Conservation (phyloP, 768 basidiomycete genomes). For the Serendipita sp. region DNA sequence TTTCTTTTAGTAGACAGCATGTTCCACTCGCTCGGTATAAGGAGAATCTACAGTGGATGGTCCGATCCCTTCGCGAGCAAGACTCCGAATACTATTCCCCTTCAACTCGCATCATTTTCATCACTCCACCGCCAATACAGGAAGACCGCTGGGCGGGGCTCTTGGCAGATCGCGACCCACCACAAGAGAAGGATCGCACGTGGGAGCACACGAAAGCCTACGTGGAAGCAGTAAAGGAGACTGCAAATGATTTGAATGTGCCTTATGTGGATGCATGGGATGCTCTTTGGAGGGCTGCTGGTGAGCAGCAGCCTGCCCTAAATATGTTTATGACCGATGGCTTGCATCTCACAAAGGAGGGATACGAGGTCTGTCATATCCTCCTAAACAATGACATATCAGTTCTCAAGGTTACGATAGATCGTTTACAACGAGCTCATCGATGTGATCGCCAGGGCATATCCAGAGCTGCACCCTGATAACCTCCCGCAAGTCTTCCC, state of each 20-base stretch:
- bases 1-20: conserved; percentile 50
- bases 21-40: conserved; percentile 53
- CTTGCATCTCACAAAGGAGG: conserved; percentile 58
- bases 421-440: conserved; percentile 49
- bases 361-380: conserved; percentile 43
- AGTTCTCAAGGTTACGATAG: conserved; percentile 22
- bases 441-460: conserved; percentile 35
- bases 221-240: conserved; percentile 49
- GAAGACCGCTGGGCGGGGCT: conserved; percentile 38
- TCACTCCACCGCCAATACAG: conserved; percentile 76
- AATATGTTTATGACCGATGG: conserved; percentile 51
- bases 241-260: conserved; percentile 39
- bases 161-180: conserved; percentile 33
- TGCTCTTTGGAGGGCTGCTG: conserved; percentile 56
- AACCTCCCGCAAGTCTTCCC: conserved; percentile 42
- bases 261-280: conserved; percentile 63
- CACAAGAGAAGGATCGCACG: conserved; percentile 37
- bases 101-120: conserved; percentile 55
- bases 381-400: neutral
- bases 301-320: conserved; percentile 36
- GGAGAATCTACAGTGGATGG: conserved; percentile 44
- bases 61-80: conserved; percentile 45
- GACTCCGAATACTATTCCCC: conserved; percentile 52
- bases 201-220: conserved; percentile 51
- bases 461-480: conserved; percentile 56